Evolutionary conservation across 371 early-diverging fungal genomes (phyloP).

Genomic region (Mucor irregularis): DNA sequence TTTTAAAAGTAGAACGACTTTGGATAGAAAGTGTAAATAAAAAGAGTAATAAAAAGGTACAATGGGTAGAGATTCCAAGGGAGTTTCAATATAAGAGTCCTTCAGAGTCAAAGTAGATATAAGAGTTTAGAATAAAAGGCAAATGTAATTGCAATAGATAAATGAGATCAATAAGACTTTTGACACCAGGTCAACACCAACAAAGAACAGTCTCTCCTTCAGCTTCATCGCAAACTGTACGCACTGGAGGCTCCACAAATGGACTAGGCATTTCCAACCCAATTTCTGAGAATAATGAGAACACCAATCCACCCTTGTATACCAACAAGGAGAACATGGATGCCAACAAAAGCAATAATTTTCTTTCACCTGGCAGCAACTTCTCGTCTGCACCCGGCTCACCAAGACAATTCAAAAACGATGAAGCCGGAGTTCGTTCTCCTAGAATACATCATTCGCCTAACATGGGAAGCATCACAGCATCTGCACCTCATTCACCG

Average conservation of each 20-base stretch:
- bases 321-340: background rate
- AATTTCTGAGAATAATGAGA: background rate
- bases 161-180: background rate
- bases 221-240: background rate
- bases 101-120: too few species aligned
- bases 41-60: too few species aligned
- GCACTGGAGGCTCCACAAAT: background rate
- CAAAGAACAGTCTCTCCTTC: background rate
- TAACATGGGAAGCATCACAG: background rate
- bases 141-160: too few species aligned
- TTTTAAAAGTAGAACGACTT: too few species aligned
- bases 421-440: background rate
- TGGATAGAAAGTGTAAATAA: too few species aligned
- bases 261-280: conserved; percentile 17
- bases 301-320: background rate
- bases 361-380: too few species aligned
- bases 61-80: too few species aligned
- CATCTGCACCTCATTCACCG: background rate
- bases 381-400: conserved; percentile 1
- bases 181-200: background rate
- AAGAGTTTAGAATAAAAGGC: too few species aligned
- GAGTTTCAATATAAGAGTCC: too few species aligned
- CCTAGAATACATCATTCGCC: background rate
- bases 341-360: too few species aligned
- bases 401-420: background rate